phyloP scores from a whole-genome alignment of 768 basidiomycete genomes.

The Agaricus subrufescens region DNA sequence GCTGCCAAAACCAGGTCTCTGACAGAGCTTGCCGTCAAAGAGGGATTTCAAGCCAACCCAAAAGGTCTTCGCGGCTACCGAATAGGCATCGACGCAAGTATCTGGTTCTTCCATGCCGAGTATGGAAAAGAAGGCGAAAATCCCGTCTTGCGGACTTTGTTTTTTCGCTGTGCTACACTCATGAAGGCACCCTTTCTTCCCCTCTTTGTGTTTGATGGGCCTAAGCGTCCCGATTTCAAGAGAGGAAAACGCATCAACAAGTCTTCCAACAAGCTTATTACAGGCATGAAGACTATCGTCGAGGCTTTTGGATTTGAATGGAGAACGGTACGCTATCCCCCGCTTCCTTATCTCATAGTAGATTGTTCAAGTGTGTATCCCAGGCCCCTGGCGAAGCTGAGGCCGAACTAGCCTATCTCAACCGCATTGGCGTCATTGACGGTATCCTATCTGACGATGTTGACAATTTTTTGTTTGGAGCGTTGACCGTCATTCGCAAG shows the following conservation, averaged over 20 bases:
- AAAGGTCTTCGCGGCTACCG: slow-evolving; percentile 67
- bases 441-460: slow-evolving; percentile 91
- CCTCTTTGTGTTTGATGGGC: slow-evolving; percentile 91
- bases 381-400: slow-evolving; percentile 94
- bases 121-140: slow-evolving; percentile 80
- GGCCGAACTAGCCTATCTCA: slow-evolving; percentile 87
- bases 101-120: slow-evolving; percentile 80
- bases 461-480: slow-evolving; percentile 89
- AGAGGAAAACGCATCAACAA: slow-evolving; percentile 68
- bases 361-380: slow-evolving; percentile 18
- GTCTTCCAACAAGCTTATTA: slow-evolving; percentile 58
- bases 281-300: slow-evolving; percentile 75
- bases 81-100: slow-evolving; percentile 84
- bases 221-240: slow-evolving; percentile 77
- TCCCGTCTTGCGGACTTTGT: slow-evolving; percentile 75
- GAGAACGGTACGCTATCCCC: slow-evolving; percentile 43
- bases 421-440: slow-evolving; percentile 78
- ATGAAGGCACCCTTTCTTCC: slow-evolving; percentile 78
- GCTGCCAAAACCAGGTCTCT: slow-evolving; percentile 70
- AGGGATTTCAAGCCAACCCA: slow-evolving; percentile 70
- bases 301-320: slow-evolving; percentile 80
- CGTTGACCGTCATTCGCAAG: slow-evolving; percentile 81
- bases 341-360: background rate
- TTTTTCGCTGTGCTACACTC: slow-evolving; percentile 81
- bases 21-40: slow-evolving; percentile 67